Base-by-base conservation (phyloP, 805 yeast species). In the Spathaspora arborariae region DNA sequence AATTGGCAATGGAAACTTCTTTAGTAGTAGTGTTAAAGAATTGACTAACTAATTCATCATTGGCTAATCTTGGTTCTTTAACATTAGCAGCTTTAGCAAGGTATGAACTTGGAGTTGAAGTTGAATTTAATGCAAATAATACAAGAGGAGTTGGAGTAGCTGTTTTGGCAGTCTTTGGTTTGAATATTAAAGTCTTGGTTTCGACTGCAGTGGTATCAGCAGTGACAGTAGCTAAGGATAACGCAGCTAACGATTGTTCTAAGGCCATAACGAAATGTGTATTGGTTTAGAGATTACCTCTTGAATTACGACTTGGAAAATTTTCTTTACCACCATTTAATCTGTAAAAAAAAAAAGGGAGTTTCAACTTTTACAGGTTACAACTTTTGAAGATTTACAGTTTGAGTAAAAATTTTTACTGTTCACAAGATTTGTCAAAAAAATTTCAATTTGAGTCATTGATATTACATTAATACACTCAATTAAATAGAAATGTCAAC, bases 31-130 rank as follows among this genome's bases (percentile, higher is more conserved):
- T 70, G 34, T 71, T 67, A 52, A 85, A 85, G 57, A 84, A 79
- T 56, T 81, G 80, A 51, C 74, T 72, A 41, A 88, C 83, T 55
- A 89, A 74, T 46, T 85, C 96, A 52, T 86, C 91, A 56, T 83
- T 83, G 44, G 96, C 97, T 58, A 89, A 72, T 67, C 96, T 80
- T 53, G 95, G 95, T 50, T 89, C 96, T 68, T 89, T 89, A 44
- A 79, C 86, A 39, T 72, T 75, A 10, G 89, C 85, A 37, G 80
- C 75, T 46, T 75, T 72, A 47, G 96, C 91, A 53, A 88, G 76
- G 34, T 75, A 60, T 18, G 75, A 71, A 2, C 85, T 67, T 41
- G 95, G 88, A 27, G 96, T 88, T 41, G 74, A 72, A 4, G 96
- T 86, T 2, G 82, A 57, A 27, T 79, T 79, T 49, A 84, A 75